Percentiles rank a stretch among this genome's conserved stretches.
phyloP scores from a whole-genome alignment of 1,139 yeast species.

The Zygosaccharomyces pseudobailii region DNA sequence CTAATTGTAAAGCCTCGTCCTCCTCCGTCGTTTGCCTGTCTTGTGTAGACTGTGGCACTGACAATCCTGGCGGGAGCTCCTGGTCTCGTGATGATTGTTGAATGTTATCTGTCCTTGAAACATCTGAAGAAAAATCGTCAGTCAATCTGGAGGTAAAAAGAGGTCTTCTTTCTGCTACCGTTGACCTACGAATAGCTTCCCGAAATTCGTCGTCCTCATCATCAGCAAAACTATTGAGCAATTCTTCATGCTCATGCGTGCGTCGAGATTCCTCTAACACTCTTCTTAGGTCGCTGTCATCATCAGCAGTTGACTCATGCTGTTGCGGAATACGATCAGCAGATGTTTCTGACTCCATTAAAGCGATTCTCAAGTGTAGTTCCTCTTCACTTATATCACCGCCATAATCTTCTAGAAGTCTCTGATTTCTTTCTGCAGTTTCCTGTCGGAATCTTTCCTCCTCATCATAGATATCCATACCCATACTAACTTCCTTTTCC shows the following conservation, averaged over 20 bases:
- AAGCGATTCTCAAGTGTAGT: slow-evolving; percentile 41
- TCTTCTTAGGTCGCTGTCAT: slow-evolving; percentile 22
- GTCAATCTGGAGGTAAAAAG: slow-evolving; percentile 3
- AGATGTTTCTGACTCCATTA: slow-evolving; percentile 35
- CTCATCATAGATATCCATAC: slow-evolving; percentile 32
- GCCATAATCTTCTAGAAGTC: slow-evolving; percentile 27
- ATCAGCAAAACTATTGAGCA: slow-evolving; percentile 13
- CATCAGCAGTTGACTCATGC: background rate
- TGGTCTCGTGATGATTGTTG: background rate
- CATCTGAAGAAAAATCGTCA: background rate
- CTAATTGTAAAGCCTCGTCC: slow-evolving; percentile 32
- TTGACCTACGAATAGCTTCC: slow-evolving; percentile 38
- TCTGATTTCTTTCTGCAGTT: slow-evolving; percentile 20
- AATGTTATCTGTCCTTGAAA: background rate
- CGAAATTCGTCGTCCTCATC: slow-evolving; percentile 36
- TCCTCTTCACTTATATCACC: slow-evolving; percentile 40
- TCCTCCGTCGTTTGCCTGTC: slow-evolving; percentile 11
- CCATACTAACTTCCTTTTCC: slow-evolving; percentile 27
- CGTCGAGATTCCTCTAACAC: slow-evolving; percentile 37
- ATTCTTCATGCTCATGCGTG: slow-evolving; percentile 40
- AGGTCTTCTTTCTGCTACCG: slow-evolving; percentile 9
- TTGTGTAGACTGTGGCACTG: background rate
- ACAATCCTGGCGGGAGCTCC: background rate
- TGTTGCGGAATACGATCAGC: background rate
- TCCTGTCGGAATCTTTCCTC: slow-evolving; percentile 25